Base-by-base conservation (phyloP, 768 basidiomycete species). In the Amyloporia xantha region DNA sequence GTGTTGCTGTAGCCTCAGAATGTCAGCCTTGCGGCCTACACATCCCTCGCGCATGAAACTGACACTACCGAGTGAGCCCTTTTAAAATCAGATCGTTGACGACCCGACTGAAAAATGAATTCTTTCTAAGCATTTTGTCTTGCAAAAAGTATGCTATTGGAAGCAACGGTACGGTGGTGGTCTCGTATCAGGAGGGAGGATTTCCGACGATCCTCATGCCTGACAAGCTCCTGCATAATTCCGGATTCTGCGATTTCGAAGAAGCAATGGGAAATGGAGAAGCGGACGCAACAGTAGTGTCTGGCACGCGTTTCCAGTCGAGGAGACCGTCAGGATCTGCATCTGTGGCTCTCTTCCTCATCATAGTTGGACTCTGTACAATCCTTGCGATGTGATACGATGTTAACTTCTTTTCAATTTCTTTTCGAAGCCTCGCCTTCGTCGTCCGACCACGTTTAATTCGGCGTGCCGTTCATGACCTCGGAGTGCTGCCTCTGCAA, bases 111-210 rank as follows among this genome's bases (percentile, higher is more conserved):
- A 55, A 52, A 25, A 21, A 51, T 23, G 41, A 25, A 45, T 23
- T 44, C n/a, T 50, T 27, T 17, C 33, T 10, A 52, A 85, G 84
- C 54, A 68, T 87, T 46, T 59, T 88, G 19, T 77, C 76, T 2
- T 90, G 87, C 63, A 62, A 66, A 30, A 81, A 86, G 62, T 82
- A 78, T 72, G 77, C 73, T 17, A 79, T 86, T 6, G 87, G 84
- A 24, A 79, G 84, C 36, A 69, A 73, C 40, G 82, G 84, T 35
- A 78, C 71, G 28, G 57, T 91, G 43, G 71, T 77, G 21, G 75
- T 80, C 20, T 68, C 81, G 51, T 90, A 90, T 59, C 73, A 73
- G 6, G 68, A 68, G 45, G 86, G 86, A 23, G 86, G 85, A 28
- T 68, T 70, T 13, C 72, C 86, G 2, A 71, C 75, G 33, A 68